A percentile compares a stretch with the other conserved stretches of the same genome.
Conservation (phyloP, 2,329 filamentous ascomycete genomes). For the Penicillium italicum region DNA sequence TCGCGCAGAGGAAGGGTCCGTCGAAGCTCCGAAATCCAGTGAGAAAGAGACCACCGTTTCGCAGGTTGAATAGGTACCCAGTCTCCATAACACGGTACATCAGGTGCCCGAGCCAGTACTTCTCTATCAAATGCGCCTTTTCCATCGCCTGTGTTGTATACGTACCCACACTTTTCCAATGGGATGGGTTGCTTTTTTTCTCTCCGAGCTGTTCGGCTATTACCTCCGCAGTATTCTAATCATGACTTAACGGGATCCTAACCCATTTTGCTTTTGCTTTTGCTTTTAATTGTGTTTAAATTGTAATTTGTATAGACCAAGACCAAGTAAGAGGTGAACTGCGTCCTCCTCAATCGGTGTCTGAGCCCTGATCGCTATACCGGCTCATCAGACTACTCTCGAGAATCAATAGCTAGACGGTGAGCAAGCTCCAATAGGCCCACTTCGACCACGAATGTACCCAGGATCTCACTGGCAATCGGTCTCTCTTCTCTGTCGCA, state of each 20-base stretch:
- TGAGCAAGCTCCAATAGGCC: no score
- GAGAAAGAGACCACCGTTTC: conserved; percentile 9
- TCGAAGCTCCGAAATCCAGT: background rate
- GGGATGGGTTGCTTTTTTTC: background rate
- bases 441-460: no score
- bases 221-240: background rate
- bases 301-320: background rate
- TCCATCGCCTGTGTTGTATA: no score
- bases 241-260: background rate
- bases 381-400: no score
- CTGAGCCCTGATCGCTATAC: no score
- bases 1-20: conserved; percentile 10
- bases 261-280: background rate
- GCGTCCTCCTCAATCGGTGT: no score
- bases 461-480: no score
- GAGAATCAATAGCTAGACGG: no score
- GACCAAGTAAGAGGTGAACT: no score
- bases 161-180: background rate
- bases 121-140: background rate
- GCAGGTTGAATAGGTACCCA: conserved; percentile 2
- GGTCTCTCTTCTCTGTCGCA: no score
- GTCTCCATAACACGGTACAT: background rate
- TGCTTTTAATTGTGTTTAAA: background rate
- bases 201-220: background rate
- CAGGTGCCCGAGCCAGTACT: background rate